Conservation (phyloP, 176 grass and related monocot genomes). For the Canna indica region DNA sequence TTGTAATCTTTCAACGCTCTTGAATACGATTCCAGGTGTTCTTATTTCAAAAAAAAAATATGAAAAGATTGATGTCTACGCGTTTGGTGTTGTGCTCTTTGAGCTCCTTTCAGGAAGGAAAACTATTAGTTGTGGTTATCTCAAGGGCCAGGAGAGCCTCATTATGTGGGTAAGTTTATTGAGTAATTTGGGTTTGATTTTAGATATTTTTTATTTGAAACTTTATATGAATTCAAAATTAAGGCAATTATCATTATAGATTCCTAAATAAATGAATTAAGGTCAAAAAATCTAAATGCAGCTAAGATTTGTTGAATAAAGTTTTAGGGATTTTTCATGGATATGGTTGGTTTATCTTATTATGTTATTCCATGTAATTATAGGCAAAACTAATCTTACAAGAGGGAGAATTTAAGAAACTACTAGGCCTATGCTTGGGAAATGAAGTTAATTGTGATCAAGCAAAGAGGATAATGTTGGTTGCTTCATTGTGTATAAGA, state of each 20-base stretch:
- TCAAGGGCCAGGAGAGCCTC: slow-evolving; percentile 74
- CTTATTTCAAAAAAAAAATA: too few species aligned
- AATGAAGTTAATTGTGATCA: slow-evolving; percentile 53
- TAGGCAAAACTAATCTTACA: slow-evolving; percentile 75
- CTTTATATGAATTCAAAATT: too few species aligned
- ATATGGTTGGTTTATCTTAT: slow-evolving; percentile 2
- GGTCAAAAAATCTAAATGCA: too few species aligned
- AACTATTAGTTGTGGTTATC: slow-evolving; percentile 54
- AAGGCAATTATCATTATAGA: too few species aligned
- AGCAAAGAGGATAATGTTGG: slow-evolving; percentile 57
- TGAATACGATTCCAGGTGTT: too few species aligned
- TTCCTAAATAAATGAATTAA: too few species aligned
- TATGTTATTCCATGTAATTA: slow-evolving; percentile 15
- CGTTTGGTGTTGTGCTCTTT: slow-evolving; percentile 75
- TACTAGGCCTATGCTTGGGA: slow-evolving; percentile 46
- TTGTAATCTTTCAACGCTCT: too few species aligned
- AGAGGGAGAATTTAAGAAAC: slow-evolving; percentile 43
- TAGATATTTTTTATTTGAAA: too few species aligned
- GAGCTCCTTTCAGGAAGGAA: slow-evolving; percentile 87
- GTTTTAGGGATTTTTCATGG: too few species aligned
- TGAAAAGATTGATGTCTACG: slow-evolving; percentile 91
- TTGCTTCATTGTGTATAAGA: slow-evolving; percentile 55
- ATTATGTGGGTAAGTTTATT: slow-evolving; percentile 61
- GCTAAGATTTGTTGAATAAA: too few species aligned
- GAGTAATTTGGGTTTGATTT: too few species aligned